phyloP scores from a whole-genome alignment of 2,329 filamentous ascomycete genomes.

The Aphanocladium album region DNA sequence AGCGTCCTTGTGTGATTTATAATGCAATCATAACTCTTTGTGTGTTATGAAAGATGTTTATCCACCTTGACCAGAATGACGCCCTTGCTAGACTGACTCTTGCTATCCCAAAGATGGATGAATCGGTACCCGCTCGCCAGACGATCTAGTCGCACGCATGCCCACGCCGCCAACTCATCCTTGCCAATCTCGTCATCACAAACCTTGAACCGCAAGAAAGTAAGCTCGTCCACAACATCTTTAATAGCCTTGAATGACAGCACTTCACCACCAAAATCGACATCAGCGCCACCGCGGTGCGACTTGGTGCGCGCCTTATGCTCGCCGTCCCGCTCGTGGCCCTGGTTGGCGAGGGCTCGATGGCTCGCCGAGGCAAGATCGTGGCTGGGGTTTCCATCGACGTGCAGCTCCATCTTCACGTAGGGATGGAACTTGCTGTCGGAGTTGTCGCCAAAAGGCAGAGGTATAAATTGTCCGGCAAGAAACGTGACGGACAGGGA shows the following conservation, averaged over 20 bases:
- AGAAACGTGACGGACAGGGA: constrained; percentile 68
- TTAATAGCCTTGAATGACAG: constrained; percentile 52
- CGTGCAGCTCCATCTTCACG: constrained; percentile 77
- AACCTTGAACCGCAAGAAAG: constrained; percentile 77
- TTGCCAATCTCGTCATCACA: constrained; percentile 78
- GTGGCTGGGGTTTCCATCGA: constrained; percentile 54
- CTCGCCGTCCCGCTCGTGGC: constrained; percentile 37
- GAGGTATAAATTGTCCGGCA: constrained; percentile 69
- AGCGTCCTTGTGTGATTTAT: too few species aligned
- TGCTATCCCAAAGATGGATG: constrained; percentile 66
- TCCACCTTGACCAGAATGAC: constrained; percentile 68
- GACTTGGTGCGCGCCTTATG: constrained; percentile 57
- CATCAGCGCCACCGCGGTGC: constrained; percentile 51
- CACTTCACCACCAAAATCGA: constrained; percentile 57
- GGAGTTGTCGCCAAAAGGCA: constrained; percentile 51
- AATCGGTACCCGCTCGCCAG: constrained; percentile 71
- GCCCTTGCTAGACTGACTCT: constrained; percentile 61
- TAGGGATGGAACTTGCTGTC: constrained; percentile 66
- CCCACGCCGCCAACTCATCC: constrained; percentile 81
- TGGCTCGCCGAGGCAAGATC: constrained; percentile 20
- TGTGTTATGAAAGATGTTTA: constrained; percentile 43
- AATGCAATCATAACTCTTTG: too few species aligned
- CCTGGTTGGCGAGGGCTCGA: constrained; percentile 30
- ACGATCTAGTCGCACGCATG: constrained; percentile 79
- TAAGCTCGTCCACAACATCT: constrained; percentile 61